Percentiles rank a stretch among this genome's conserved stretches.
Evolutionary conservation across 768 basidiomycete genomes (phyloP).

Genomic region (Tulasnella sp.): DNA sequence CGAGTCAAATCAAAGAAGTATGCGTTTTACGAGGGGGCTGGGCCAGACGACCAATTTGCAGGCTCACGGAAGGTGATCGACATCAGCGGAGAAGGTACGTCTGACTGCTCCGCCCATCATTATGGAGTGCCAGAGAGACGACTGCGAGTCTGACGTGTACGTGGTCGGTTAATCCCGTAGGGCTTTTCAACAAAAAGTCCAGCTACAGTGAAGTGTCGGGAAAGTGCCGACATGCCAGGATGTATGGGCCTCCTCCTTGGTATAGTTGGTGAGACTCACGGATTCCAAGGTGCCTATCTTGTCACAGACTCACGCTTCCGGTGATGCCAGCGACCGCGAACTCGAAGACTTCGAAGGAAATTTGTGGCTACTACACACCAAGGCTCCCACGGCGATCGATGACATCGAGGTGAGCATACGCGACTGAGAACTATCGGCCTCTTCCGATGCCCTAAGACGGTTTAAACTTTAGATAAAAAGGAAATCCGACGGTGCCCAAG

Average conservation of each 20-base stretch:
- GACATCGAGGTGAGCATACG: background rate
- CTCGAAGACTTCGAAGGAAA: constrained; percentile 7
- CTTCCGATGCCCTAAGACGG: background rate
- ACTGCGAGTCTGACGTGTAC: background rate
- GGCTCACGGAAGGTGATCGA: background rate
- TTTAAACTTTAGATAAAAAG: background rate
- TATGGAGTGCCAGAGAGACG: background rate
- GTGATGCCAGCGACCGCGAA: background rate
- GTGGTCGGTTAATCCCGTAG: background rate
- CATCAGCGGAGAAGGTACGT: background rate
- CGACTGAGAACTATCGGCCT: background rate
- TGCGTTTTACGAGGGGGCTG: background rate
- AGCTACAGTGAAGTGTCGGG: background rate
- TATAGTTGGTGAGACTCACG: background rate
- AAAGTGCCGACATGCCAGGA: background rate
- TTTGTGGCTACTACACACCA: background rate
- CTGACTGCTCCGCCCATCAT: background rate
- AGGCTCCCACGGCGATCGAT: background rate
- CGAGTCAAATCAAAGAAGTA: background rate
- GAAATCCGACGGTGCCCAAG: background rate
- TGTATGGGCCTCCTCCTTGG: background rate
- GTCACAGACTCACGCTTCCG: too few relatives aligned
- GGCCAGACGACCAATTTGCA: background rate
- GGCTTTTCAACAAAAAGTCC: background rate
- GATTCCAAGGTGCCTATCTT: too few relatives aligned